Evolutionary conservation across 495 filamentous ascomycete species (phyloP).

Genomic region (Neurospora discreta): DNA sequence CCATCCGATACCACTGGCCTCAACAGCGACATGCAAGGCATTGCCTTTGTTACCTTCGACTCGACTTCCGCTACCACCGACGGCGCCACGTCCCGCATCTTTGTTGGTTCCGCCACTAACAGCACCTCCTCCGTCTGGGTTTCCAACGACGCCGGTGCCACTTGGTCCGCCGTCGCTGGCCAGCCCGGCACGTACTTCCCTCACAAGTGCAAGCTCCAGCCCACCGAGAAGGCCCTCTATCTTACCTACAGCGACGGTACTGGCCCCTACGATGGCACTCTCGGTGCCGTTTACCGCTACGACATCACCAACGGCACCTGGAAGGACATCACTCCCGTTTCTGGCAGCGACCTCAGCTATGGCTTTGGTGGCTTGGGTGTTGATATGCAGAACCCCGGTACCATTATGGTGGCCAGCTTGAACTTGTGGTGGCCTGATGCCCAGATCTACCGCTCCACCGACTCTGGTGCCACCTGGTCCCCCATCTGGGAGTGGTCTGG

Average conservation of each 20-base stretch:
- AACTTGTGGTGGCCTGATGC: slow-evolving; percentile 52
- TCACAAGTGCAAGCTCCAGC: slow-evolving; percentile 44
- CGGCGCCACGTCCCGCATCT: slow-evolving; percentile 45
- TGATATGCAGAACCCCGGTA: slow-evolving; percentile 43
- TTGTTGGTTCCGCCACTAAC: slow-evolving; percentile 45
- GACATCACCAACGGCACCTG: slow-evolving; percentile 37
- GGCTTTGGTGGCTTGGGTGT: slow-evolving; percentile 47
- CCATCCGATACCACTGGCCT: slow-evolving; percentile 33
- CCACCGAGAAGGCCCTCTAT: slow-evolving; percentile 43
- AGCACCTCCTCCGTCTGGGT: slow-evolving; percentile 41
- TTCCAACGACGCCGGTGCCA: slow-evolving; percentile 41
- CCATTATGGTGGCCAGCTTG: slow-evolving; percentile 42
- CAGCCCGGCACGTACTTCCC: slow-evolving; percentile 42
- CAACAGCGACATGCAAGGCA: slow-evolving; percentile 39
- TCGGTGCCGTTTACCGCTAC: slow-evolving; percentile 42
- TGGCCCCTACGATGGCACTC: slow-evolving; percentile 44
- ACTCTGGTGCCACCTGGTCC: slow-evolving; percentile 44
- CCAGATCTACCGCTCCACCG: slow-evolving; percentile 40
- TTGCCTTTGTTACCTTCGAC: slow-evolving; percentile 46
- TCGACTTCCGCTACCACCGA: slow-evolving; percentile 33
- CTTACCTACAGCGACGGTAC: slow-evolving; percentile 44
- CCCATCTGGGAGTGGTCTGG: slow-evolving; percentile 39
- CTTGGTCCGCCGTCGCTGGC: slow-evolving; percentile 37
- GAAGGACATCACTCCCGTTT: slow-evolving; percentile 44
- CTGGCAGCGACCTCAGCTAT: slow-evolving; percentile 30